Evolutionary conservation across 345 rosid genomes (phyloP), one percentile per base, ranked within the genome.

Genomic region (Brassica incana): DNA sequence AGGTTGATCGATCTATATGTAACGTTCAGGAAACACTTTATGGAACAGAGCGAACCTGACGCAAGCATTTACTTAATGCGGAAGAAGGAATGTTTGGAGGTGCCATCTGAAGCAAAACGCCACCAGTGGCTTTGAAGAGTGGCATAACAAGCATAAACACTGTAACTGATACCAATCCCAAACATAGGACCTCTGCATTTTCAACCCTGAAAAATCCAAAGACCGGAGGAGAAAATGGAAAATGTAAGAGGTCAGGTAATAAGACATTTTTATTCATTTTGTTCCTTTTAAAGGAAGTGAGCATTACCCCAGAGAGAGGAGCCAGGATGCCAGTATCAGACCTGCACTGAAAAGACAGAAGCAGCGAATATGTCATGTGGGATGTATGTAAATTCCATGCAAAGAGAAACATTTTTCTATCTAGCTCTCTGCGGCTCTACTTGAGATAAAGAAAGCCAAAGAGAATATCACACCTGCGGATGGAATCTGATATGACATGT

Each of bases 261-360:
- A 76, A 6, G 14, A 18, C 54, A 81, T 3, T 25, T 25, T 14
- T 59, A 8, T 18, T 62, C 72, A 67, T 16, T 69, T 25, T 32
- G 52, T n/a, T 52, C 25, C 15, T 72, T 27, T 12, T 43, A n/a
- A 64, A 69, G 33, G 78, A 80, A 78, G 69, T 12, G 36, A 72
- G 67, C 64, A 65, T 77, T 89, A 93, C 99, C 99, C 98, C 1
- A 95, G 88, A 67, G 99, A 93, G 78, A 95, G 83, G 56, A 95
- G 86, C 99, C 99, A 95, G 38, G 98, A 93, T 68, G 99, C 99
- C 80, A 95, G 80, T 79, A 95, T 88, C 86, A 95, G 86, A 78
- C 99, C 99, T 86, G 98, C 96, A 88, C 99, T 95, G 99, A 88
- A 87, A 84, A 76, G 71, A 76, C 69, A 84, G 67, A 8, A 86